These are phyloP conservation scores for Plasmopara viticola DNA, from an alignment of 352 stramenopile species.

Conservation along the genomic window DNA sequence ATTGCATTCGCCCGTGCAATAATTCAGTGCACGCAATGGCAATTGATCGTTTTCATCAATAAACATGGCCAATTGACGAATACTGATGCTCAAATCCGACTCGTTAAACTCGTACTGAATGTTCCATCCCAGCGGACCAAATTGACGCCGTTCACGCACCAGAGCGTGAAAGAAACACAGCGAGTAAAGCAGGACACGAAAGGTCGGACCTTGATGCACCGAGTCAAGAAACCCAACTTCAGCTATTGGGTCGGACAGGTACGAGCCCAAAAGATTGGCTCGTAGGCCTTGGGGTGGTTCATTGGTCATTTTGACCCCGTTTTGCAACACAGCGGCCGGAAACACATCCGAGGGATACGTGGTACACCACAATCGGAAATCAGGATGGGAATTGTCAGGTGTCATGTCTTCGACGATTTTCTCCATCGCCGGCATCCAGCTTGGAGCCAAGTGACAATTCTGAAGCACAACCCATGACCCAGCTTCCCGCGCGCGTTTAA, in stretches of 20 bases:
- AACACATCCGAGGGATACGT: conserved; percentile 93
- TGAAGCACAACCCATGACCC: conserved; percentile 90
- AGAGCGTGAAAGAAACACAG: conserved; percentile 91
- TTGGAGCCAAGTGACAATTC: conserved; percentile 86
- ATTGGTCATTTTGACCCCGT: conserved; percentile 96
- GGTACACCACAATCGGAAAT: conserved; percentile 93
- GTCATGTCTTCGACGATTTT: conserved; percentile 87
- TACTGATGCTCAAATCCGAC: conserved; percentile 89
- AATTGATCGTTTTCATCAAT: conserved; percentile 87
- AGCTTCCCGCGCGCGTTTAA: conserved; percentile 66
- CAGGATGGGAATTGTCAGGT: conserved; percentile 67
- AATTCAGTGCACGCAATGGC: conserved; percentile 65
- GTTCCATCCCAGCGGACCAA: conserved; percentile 92
- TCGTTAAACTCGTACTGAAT: conserved; percentile 96
- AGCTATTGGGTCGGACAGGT: conserved; percentile 87
- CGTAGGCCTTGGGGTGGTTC: conserved; percentile 89
- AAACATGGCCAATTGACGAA: conserved; percentile 90
- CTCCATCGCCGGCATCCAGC: conserved; percentile 93
- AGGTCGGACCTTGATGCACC: conserved; percentile 68
- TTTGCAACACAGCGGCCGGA: conserved; percentile 90
- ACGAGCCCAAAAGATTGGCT: conserved; percentile 89
- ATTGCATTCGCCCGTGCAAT: conserved; percentile 83
- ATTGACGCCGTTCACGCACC: conserved; percentile 89
- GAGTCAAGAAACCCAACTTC: conserved; percentile 87
- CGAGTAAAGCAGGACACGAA: conserved; percentile 85